Conservation (phyloP, 345 rosid species). For the Lenwebbia sp. region DNA sequence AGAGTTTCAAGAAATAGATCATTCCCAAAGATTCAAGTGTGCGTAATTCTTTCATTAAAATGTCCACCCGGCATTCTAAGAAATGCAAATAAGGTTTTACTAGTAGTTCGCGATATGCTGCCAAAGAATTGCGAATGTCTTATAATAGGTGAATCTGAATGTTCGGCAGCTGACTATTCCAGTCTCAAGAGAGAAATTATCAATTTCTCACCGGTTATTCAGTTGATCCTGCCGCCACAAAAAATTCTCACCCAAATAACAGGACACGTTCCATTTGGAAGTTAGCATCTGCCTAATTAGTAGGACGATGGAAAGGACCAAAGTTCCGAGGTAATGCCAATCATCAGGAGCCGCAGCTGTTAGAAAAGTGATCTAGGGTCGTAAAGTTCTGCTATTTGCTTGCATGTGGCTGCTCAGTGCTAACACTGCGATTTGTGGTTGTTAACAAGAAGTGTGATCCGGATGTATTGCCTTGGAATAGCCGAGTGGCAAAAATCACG, state of each 20-base stretch:
- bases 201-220: neutral
- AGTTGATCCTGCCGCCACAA: neutral
- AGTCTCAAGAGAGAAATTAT: neutral
- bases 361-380: neutral
- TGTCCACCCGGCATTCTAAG: neutral
- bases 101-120: neutral
- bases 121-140: neutral
- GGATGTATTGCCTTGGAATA: neutral
- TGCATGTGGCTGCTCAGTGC: neutral
- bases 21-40: neutral
- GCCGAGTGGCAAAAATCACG: neutral
- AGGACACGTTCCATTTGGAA: neutral
- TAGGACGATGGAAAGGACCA: neutral
- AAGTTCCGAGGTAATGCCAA: neutral
- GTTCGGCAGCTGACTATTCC: accelerated
- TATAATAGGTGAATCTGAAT: neutral
- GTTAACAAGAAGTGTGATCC: neutral
- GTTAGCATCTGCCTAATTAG: neutral
- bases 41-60: neutral
- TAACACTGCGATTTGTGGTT: neutral
- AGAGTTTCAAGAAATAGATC: neutral
- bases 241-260: neutral
- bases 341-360: neutral
- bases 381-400: neutral
- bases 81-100: neutral